Evolutionary conservation across 257 asterid genomes (phyloP).

Genomic region (Nicotiana otophora): DNA sequence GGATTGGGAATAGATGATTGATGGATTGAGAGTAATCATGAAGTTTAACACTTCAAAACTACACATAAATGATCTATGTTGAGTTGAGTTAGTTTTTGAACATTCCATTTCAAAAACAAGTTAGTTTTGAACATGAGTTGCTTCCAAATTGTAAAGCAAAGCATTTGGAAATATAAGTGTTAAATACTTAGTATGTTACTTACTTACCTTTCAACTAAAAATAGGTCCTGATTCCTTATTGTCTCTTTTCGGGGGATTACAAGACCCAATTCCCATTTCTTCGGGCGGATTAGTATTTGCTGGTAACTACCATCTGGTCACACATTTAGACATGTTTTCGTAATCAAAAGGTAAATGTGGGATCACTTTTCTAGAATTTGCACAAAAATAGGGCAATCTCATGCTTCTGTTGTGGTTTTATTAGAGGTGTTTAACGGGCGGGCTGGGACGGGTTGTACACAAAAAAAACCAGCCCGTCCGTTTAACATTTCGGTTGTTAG

Average conservation of each 20-base stretch:
- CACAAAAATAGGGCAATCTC: background rate
- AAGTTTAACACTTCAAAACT: background rate
- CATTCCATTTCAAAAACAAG: background rate
- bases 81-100: background rate
- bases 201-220: background rate
- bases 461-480: too few relatives aligned
- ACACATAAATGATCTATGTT: background rate
- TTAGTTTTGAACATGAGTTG: background rate
- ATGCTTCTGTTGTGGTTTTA: background rate
- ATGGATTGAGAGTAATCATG: background rate
- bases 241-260: background rate
- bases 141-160: background rate
- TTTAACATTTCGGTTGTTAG: too few relatives aligned
- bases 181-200: background rate
- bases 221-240: background rate
- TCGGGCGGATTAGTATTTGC: background rate
- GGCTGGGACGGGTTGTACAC: too few relatives aligned
- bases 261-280: background rate
- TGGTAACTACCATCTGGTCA: background rate
- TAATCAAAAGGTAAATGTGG: background rate
- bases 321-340: background rate
- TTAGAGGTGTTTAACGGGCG: too few relatives aligned
- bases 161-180: background rate
- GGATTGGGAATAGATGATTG: background rate
- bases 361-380: background rate